Base-by-base conservation (phyloP, 306 rosid species). In the Sophora flavescens region DNA sequence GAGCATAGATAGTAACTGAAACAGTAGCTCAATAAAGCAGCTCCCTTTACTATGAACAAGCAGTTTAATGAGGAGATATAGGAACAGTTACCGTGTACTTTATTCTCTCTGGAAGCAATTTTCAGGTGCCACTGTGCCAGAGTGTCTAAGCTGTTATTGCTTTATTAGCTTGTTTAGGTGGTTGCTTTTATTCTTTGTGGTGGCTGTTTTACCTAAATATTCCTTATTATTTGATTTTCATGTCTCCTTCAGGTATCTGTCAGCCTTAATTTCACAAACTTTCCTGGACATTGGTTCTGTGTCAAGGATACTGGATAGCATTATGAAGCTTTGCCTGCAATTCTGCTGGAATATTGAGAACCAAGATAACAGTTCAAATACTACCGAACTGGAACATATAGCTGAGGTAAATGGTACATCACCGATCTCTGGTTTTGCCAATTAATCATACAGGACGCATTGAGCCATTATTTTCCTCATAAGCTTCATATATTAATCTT, bases 271-370 rank as follows among this genome's bases (percentile, higher is more conserved):
- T 82, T 95, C 99, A 44, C 98, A 92, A 68, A 88, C 98, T 71
- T 95, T 95, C 88, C 78, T 95, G 88, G 99, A 92, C 87, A 90
- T 95, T 79, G 98, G 99, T 60, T 95, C 99, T 44, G 95, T 92
- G 78, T 95, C 98, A 6, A 92, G 99, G 91, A 95, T 95, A 83
- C 85, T 95, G 78, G 97, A 95, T 80, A 79, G 98, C 67, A 92
- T 92, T 84, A 92, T 95, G 96, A 95, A 91, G 84, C 98, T 92
- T 79, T 95, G 99, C 84, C 89, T 95, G 79, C 96, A 88, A 66
- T 91, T 92, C 84, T 95, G 97, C 86, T 89, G 96, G 97, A 90
- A 83, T 84, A 83, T 92, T 75, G 97, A 95, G 82, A 95, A 89
- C 85, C 97, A 90, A 85, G 95, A 91, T 72, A 81, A 79, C 78